These are phyloP conservation scores for Nakaseomyces sp. DNA, from an alignment of 1,139 yeast genomes.

Conservation along the genomic window DNA sequence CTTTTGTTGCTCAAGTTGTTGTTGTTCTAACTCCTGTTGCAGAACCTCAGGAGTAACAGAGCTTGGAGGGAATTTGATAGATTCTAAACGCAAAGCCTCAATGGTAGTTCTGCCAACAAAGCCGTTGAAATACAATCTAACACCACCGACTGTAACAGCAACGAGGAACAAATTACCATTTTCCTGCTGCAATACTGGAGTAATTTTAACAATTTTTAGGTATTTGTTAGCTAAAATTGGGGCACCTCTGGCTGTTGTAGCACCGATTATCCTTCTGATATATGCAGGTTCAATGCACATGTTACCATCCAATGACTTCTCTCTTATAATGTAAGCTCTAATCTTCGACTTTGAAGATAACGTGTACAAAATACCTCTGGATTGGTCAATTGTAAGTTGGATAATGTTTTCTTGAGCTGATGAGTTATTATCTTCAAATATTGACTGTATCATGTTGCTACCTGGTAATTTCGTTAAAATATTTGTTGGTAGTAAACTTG, in stretches of 20 bases:
- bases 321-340: conserved; percentile 57
- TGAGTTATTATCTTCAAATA: conserved; percentile 26
- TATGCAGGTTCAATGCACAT: conserved; percentile 31
- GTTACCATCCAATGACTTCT: conserved; percentile 34
- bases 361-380: conserved; percentile 70
- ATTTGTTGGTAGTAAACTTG: conserved; percentile 47
- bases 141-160: conserved; percentile 82
- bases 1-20: conserved; percentile 35
- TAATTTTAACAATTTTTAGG: conserved; percentile 51
- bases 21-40: conserved; percentile 36
- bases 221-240: conserved; percentile 33
- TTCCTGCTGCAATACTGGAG: conserved; percentile 53
- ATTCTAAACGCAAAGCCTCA: conserved; percentile 41
- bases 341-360: conserved; percentile 77
- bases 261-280: conserved; percentile 49
- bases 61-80: conserved; percentile 69
- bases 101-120: conserved; percentile 33
- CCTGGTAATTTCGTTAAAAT: conserved; percentile 37
- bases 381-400: conserved; percentile 65
- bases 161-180: conserved; percentile 66
- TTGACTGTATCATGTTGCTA: conserved; percentile 34
- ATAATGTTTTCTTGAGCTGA: conserved; percentile 42
- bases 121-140: conserved; percentile 63
- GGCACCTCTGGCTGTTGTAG: conserved; percentile 40
- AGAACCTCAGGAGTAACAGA: conserved; percentile 51